These are phyloP conservation scores for Fraxinus ornus DNA, from an alignment of 305 asterid species.

Conservation along the genomic window DNA sequence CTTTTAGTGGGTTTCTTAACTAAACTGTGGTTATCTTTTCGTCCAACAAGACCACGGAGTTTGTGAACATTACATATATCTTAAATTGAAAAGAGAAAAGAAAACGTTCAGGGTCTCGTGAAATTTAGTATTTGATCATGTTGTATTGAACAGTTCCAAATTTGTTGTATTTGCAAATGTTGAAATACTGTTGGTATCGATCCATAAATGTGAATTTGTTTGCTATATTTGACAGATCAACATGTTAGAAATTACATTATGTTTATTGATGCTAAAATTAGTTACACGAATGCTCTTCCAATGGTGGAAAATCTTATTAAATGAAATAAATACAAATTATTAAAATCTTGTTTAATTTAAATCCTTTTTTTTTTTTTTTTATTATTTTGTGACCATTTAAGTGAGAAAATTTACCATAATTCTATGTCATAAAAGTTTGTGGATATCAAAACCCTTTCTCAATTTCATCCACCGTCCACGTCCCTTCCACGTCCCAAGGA, in stretches of 20 bases:
- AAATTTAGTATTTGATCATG: slow-evolving; percentile 16
- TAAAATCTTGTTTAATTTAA: neutral
- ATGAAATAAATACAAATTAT: no score
- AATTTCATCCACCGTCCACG: no score
- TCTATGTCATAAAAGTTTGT: no score
- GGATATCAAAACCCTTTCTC: neutral
- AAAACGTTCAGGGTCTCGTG: neutral
- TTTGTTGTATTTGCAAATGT: slow-evolving; percentile 32
- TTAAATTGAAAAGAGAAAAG: neutral
- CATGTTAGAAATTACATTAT: neutral
- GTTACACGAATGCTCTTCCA: neutral
- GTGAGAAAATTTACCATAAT: neutral
- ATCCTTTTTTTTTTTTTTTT: no score
- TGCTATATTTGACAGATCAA: neutral
- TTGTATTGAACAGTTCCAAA: neutral
- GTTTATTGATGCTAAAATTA: neutral
- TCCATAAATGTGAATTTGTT: slow-evolving; percentile 21
- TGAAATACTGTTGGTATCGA: slow-evolving; percentile 28
- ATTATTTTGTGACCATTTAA: no score
- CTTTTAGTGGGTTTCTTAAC: slow-evolving; percentile 36
- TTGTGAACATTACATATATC: slow-evolving; percentile 23
- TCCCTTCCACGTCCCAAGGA: no score
- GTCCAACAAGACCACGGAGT: slow-evolving; percentile 15
- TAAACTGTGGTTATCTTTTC: slow-evolving; percentile 16
- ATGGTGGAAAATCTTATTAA: neutral